These are phyloP conservation scores for Candida qinlingensis DNA, from an alignment of 805 yeast species.

Conservation along the genomic window DNA sequence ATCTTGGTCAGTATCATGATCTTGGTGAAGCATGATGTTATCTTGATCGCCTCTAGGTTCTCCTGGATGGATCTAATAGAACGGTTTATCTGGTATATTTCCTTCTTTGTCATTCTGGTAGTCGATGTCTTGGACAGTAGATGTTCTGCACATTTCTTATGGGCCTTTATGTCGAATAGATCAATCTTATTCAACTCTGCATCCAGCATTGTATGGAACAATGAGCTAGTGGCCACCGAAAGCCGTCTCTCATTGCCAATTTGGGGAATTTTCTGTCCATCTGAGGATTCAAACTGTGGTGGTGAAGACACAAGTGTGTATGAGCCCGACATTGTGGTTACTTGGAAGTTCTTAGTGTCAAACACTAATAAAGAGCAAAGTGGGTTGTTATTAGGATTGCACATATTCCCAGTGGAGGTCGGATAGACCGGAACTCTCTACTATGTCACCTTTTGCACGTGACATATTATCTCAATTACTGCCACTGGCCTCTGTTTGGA, in stretches of 20 bases:
- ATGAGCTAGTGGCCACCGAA: conserved; percentile 21
- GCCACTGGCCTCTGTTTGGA: neutral
- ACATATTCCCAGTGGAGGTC: too few relatives aligned
- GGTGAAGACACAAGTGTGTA: neutral
- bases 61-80: conserved; percentile 27
- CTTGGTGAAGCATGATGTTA: conserved; percentile 20
- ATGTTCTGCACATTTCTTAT: conserved; percentile 14
- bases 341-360: neutral
- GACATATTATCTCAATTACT: neutral
- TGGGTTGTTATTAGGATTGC: too few relatives aligned
- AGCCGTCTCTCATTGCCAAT: conserved; percentile 8
- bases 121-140: conserved; percentile 12
- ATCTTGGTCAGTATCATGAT: conserved; percentile 28
- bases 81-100: conserved; percentile 23
- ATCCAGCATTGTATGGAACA: conserved; percentile 23
- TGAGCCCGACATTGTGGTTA: neutral
- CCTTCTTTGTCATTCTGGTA: conserved; percentile 24
- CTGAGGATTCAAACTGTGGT: neutral
- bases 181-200: conserved; percentile 24
- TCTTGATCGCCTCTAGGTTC: conserved; percentile 26
- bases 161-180: conserved; percentile 17
- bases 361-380: too few relatives aligned
- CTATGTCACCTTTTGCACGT: neutral
- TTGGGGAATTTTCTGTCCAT: neutral
- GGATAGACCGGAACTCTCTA: too few relatives aligned